Percentiles rank a stretch among this genome's conserved stretches.
These are phyloP conservation scores for Dictyostelium brefeldianum DNA, from an alignment of 78 protist species.

Conservation along the genomic window DNA sequence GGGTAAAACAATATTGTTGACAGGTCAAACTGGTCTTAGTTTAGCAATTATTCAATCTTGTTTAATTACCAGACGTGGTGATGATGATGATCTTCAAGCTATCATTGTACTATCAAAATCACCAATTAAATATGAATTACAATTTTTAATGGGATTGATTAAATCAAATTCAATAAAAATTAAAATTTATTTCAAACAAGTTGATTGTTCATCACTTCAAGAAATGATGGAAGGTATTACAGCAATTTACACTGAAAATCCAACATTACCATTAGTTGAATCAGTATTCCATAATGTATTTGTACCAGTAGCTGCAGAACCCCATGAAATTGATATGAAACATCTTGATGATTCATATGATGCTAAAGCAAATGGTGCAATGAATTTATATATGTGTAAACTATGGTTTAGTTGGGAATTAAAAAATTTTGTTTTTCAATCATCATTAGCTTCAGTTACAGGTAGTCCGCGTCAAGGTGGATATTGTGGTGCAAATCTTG, in stretches of 20 bases:
- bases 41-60: constrained; percentile 19
- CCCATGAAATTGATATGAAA: neutral
- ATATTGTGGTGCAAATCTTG: constrained; percentile 86
- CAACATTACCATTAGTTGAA: constrained; percentile 18
- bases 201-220: neutral
- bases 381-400: neutral
- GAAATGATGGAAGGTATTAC: neutral
- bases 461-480: constrained; percentile 73
- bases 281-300: constrained; percentile 62
- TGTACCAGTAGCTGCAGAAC: constrained; percentile 2
- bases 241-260: neutral
- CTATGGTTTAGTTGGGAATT: neutral
- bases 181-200: neutral
- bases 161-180: neutral
- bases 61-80: neutral
- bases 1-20: neutral
- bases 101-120: constrained; percentile 29
- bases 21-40: constrained; percentile 64
- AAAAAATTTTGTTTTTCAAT: constrained; percentile 52
- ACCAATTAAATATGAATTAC: constrained; percentile 41
- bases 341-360: neutral
- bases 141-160: neutral
- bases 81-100: neutral
- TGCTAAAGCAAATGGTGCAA: constrained; percentile 76
- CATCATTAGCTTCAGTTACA: constrained; percentile 50